These are phyloP conservation scores for Trichoderma sp. DNA, from an alignment of 2,329 filamentous ascomycete genomes.

Conservation along the genomic window DNA sequence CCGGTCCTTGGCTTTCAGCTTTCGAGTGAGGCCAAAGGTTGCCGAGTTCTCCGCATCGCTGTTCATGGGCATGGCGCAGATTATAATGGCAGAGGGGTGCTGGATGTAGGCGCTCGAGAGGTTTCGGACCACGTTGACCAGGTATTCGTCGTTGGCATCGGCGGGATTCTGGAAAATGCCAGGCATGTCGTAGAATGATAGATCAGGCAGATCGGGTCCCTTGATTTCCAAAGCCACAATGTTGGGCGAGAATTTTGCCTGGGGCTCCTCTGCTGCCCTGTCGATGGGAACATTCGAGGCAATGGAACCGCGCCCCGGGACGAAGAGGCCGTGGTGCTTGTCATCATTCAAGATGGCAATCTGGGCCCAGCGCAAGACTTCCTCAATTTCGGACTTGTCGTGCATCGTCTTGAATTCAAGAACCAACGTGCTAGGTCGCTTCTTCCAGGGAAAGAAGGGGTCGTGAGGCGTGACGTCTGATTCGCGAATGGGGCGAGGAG, in stretches of 20 bases:
- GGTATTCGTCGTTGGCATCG: slow-evolving; percentile 64
- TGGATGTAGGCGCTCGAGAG: slow-evolving; percentile 71
- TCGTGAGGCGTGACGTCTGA: slow-evolving; percentile 52
- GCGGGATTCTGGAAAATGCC: slow-evolving; percentile 75
- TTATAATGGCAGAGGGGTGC: slow-evolving; percentile 70
- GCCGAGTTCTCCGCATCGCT: slow-evolving; percentile 75
- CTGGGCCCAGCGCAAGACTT: slow-evolving; percentile 73
- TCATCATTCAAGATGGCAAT: slow-evolving; percentile 73
- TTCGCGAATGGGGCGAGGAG: slow-evolving; percentile 45
- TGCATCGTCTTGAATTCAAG: slow-evolving; percentile 66
- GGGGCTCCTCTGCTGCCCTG: slow-evolving; percentile 46
- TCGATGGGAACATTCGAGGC: slow-evolving; percentile 41
- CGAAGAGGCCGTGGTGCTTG: slow-evolving; percentile 53
- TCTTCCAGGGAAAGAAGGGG: slow-evolving; percentile 68
- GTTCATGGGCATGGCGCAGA: slow-evolving; percentile 78
- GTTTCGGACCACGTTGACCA: slow-evolving; percentile 72
- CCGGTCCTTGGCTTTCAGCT: slow-evolving; percentile 57
- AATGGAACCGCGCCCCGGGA: slow-evolving; percentile 53
- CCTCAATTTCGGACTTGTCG: slow-evolving; percentile 64
- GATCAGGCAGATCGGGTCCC: slow-evolving; percentile 67
- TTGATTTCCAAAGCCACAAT: slow-evolving; percentile 75
- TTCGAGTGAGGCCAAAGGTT: slow-evolving; percentile 65
- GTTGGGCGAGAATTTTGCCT: slow-evolving; percentile 79
- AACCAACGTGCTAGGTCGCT: slow-evolving; percentile 48
- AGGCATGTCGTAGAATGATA: slow-evolving; percentile 84